phyloP scores from a whole-genome alignment of 2,329 filamentous ascomycete species.

The Exophiala spinifera region DNA sequence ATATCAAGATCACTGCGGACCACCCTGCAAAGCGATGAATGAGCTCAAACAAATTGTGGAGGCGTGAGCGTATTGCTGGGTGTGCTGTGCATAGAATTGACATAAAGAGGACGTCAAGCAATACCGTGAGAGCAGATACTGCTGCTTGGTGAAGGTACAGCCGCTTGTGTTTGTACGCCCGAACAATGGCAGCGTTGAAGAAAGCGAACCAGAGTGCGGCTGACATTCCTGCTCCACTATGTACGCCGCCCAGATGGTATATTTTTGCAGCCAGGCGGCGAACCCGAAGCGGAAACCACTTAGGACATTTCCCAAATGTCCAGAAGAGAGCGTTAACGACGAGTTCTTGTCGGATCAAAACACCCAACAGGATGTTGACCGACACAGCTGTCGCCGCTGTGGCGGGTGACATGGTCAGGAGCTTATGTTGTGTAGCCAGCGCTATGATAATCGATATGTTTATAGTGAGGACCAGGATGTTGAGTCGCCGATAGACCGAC shows the following conservation, averaged over 20 bases:
- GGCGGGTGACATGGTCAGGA: conserved; percentile 32
- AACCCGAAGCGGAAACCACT: conserved; percentile 44
- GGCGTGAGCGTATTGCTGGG: conserved; percentile 59
- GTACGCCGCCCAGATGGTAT: conserved; percentile 55
- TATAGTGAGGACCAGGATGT: conserved; percentile 40
- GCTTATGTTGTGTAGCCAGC: conserved; percentile 36
- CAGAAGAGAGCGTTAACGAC: conserved; percentile 53
- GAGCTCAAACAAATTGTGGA: conserved; percentile 68
- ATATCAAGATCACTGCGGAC: conserved; percentile 63
- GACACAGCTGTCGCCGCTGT: conserved; percentile 42
- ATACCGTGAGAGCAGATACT: conserved; percentile 55
- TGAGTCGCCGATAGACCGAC: conserved; percentile 44
- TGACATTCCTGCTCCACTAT: conserved; percentile 51
- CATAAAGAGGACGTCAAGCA: conserved; percentile 57
- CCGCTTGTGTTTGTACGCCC: conserved; percentile 4
- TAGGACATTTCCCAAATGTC: conserved; percentile 45
- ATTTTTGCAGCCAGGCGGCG: conserved; percentile 49
- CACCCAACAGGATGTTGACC: conserved; percentile 47
- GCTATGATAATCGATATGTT: conserved; percentile 39
- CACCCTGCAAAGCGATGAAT: conserved; percentile 73
- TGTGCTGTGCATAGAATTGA: conserved; percentile 62
- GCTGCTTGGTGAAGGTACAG: conserved; percentile 30
- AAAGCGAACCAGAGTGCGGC: conserved; percentile 48
- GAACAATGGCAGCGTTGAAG: conserved; percentile 37
- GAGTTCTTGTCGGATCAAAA: conserved; percentile 52